Evolutionary conservation across 495 filamentous ascomycete genomes (phyloP), one percentile per base, ranked within the genome.

Genomic region (Elaphomyces granulatus): DNA sequence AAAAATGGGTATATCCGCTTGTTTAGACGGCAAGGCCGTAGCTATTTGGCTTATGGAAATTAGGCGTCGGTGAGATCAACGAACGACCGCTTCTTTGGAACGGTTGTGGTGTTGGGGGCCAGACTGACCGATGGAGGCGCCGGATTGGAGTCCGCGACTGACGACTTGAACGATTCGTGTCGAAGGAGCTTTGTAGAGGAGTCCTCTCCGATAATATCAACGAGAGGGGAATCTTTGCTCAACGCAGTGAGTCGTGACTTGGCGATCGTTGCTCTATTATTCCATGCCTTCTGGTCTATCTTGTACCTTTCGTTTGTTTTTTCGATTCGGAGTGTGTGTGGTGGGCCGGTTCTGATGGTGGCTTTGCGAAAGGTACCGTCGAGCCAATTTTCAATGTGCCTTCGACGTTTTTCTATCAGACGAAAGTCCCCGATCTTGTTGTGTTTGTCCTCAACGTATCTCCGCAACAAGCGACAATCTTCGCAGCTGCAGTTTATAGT

Each of bases 81-180:
- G n/a, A 31, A 40, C 2, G 37, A 31, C 18, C 37, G 37, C 26
- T 40, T 32, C 20, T 31, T 17, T 16, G 37, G 37, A 12, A 40
- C 37, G 3, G 37, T 32, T 31, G 23, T 12, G 23, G 14, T 32
- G 10, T 2, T 17, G 15, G 6, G 16, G 15, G 15, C 15, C 18
- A 14, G 3, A 31, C 6, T 9, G 14, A 2, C n/a, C 8, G n/a
- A 3, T n/a, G n/a, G n/a, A n/a, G n/a, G n/a, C n/a, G n/a, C n/a
- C n/a, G n/a, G n/a, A n/a, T n/a, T n/a, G 14, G 37, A 10, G 10
- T 33, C 17, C 4, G 19, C 28, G 12, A 4, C 7, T 21, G 31
- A 18, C 4, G 16, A 15, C 7, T 35, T 16, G 15, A 41, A 18
- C 9, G 33, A 21, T 1, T 33, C n/a, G 23, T 41, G 39, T n/a